Percentiles rank a stretch among this genome's conserved stretches.
Evolutionary conservation across 2,329 filamentous ascomycete genomes (phyloP).

Genomic region (Hymenoscyphus albidus): DNA sequence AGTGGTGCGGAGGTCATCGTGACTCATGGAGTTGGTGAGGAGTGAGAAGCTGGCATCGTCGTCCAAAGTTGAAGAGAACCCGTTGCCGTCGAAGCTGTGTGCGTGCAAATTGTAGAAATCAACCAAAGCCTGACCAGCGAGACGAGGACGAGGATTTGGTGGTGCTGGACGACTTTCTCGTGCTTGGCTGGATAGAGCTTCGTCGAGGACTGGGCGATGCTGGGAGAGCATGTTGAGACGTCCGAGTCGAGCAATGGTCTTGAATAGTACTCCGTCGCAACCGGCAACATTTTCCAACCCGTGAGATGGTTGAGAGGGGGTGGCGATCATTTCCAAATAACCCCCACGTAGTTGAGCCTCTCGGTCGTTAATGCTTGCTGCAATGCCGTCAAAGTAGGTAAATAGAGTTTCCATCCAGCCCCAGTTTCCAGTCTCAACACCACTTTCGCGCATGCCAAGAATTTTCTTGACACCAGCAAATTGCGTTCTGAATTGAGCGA

Average conservation of each 20-base stretch:
- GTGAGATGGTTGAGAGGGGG: slow-evolving; percentile 54
- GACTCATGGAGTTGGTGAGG: slow-evolving; percentile 38
- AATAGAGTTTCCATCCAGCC: slow-evolving; percentile 92
- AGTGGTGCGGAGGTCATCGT: slow-evolving; percentile 57
- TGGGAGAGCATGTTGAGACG: slow-evolving; percentile 82
- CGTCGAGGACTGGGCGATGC: slow-evolving; percentile 53
- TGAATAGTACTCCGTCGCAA: slow-evolving; percentile 83
- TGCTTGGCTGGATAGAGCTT: slow-evolving; percentile 30
- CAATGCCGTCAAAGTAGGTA: slow-evolving; percentile 91
- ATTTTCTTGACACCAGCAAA: slow-evolving; percentile 92
- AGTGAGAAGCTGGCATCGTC: slow-evolving; percentile 48
- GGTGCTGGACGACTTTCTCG: slow-evolving; percentile 29
- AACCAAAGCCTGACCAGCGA: slow-evolving; percentile 40
- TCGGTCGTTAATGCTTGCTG: slow-evolving; percentile 85
- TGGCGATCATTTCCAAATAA: slow-evolving; percentile 60
- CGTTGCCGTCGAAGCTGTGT: slow-evolving; percentile 63
- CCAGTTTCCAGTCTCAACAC: slow-evolving; percentile 60
- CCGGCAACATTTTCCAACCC: slow-evolving; percentile 76
- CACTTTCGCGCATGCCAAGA: slow-evolving; percentile 67
- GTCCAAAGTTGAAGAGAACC: slow-evolving; percentile 54
- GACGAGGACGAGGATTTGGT: slow-evolving; percentile 35
- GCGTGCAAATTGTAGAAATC: slow-evolving; percentile 52
- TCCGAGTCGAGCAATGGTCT: slow-evolving; percentile 76
- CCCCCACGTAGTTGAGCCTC: slow-evolving; percentile 72
- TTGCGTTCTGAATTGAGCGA: slow-evolving; percentile 89